Evolutionary conservation across 305 asterid species (phyloP), one percentile per base, ranked within the genome.

Genomic region (Caryopteris hybrid): DNA sequence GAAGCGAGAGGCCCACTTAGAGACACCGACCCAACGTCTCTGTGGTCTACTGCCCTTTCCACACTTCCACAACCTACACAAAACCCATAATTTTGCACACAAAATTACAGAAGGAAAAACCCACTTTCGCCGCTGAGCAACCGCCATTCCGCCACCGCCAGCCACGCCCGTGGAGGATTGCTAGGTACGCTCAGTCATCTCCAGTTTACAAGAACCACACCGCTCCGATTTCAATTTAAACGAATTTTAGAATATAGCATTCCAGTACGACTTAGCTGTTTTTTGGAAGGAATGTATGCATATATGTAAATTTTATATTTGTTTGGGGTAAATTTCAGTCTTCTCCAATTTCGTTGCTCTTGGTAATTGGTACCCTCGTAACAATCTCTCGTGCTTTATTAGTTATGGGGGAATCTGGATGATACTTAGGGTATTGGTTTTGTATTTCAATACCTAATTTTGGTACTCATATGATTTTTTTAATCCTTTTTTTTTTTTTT

Each of bases 371-470:
- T n/a, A 2, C 41, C 41, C 73, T 55, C 27, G 72, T 22, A 38
- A 3, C 41, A 14, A 5, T 56, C 47, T 50, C 17, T 65, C 61
- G 53, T 70, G 34, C 12, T 9, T 25, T 48, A 10, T n/a, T 29
- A 21, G 4, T 8, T 42, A 21, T 54, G 5, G 12, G 67, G 54
- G 39, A 47, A 46, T 71, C 45, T 48, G 70, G 68, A 29, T 36
- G 54, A 41, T 38, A 2, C 16, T 50, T 10, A 46, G 27, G 33
- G 25, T 18, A 29, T 33, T 53, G 68, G 27, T 52, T 47, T 54
- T 43, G 31, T 56, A 27, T 71, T 38, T 34, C 45, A 50, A 48
- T 5, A 65, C 75, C 79, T 76, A 73, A 70, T 74, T 70, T 65
- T 61, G 39, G 23, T 16, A 9, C 60, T 61, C 23, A 7, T 34